Percentiles rank a stretch among this genome's conserved stretches.
Evolutionary conservation across 352 stramenopile genomes (phyloP).

Genomic region (Phytophthora nicotianae): DNA sequence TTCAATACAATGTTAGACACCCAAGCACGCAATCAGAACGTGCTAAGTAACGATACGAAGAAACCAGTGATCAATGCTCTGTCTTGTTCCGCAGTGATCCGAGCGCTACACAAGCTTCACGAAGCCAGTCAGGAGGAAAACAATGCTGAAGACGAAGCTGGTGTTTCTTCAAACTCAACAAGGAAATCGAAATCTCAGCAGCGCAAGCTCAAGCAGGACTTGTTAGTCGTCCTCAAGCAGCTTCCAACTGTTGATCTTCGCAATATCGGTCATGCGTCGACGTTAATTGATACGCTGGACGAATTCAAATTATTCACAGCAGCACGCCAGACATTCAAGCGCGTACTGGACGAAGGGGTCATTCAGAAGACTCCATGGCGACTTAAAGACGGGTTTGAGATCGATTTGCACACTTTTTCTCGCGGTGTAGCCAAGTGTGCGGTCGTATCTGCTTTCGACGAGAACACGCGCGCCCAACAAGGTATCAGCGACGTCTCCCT

Average conservation of each 20-base stretch:
- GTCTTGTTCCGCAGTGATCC: constrained; percentile 51
- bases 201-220: constrained; percentile 43
- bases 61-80: constrained; percentile 53
- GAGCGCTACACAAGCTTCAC: constrained; percentile 49
- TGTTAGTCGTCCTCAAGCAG: constrained; percentile 55
- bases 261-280: constrained; percentile 57
- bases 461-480: constrained; percentile 38
- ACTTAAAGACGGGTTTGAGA: constrained; percentile 61
- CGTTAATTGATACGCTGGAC: constrained; percentile 64
- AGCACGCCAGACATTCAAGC: constrained; percentile 52
- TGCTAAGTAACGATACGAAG: neutral
- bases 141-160: constrained; percentile 2
- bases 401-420: constrained; percentile 78
- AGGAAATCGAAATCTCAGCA: constrained; percentile 15
- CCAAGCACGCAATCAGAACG: constrained; percentile 29
- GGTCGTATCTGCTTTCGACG: constrained; percentile 67
- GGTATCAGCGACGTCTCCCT: constrained; percentile 36
- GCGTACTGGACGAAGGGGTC: constrained; percentile 50
- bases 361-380: constrained; percentile 55
- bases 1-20: constrained; percentile 63
- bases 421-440: constrained; percentile 69
- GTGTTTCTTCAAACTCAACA: neutral
- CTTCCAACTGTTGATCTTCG: constrained; percentile 41
- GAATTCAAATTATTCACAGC: constrained; percentile 54
- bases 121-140: constrained; percentile 13